These are phyloP conservation scores for Petunia axillaris DNA, from an alignment of 257 asterid genomes.

Conservation along the genomic window DNA sequence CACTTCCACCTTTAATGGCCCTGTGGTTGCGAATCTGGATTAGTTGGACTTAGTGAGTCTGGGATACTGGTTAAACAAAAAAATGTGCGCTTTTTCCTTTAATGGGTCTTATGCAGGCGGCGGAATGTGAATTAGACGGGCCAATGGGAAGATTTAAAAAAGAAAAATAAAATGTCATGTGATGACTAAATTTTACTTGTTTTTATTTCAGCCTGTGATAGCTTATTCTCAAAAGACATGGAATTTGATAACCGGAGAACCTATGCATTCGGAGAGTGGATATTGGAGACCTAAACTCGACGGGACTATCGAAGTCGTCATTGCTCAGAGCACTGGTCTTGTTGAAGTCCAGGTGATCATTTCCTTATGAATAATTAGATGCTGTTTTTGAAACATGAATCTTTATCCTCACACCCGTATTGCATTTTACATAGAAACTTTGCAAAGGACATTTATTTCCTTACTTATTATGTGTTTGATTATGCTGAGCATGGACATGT, in stretches of 20 bases:
- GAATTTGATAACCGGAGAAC: conserved; percentile 60
- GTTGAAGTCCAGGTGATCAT: conserved; percentile 68
- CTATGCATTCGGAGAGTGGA: conserved; percentile 82
- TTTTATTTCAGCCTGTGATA: conserved; percentile 44
- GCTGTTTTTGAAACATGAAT: neutral
- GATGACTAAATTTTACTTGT: neutral
- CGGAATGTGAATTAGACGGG: too few relatives aligned
- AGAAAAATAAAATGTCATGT: too few relatives aligned
- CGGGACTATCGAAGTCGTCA: conserved; percentile 66
- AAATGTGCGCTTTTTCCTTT: too few relatives aligned
- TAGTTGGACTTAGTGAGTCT: too few relatives aligned
- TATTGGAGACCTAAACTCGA: conserved; percentile 69
- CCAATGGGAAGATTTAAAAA: too few relatives aligned
- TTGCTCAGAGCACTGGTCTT: conserved; percentile 82
- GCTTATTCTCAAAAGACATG: conserved; percentile 74
- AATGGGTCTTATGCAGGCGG: too few relatives aligned
- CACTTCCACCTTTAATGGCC: too few relatives aligned
- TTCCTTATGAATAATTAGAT: neutral
- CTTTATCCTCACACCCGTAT: neutral
- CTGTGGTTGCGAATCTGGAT: too few relatives aligned
- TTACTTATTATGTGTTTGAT: too few relatives aligned
- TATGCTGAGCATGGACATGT: too few relatives aligned
- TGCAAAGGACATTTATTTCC: neutral
- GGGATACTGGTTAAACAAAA: too few relatives aligned
- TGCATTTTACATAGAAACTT: neutral